A percentile compares a stretch with the other conserved stretches of the same genome.
Conservation (phyloP, 768 basidiomycete species). For the Gyrodon lividus region DNA sequence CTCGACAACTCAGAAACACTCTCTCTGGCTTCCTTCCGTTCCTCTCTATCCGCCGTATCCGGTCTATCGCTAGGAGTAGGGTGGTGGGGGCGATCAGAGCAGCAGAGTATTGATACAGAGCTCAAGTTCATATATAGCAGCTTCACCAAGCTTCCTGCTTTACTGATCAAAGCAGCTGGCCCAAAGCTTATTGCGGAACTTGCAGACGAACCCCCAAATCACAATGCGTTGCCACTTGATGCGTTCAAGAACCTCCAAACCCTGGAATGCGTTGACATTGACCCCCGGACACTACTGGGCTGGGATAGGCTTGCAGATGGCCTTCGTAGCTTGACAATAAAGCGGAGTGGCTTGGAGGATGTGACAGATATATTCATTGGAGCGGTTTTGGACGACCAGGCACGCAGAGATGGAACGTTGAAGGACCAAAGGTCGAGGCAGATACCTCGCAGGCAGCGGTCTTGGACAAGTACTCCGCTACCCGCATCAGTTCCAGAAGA, state of each 20-base stretch:
- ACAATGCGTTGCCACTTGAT: slow-evolving; percentile 78
- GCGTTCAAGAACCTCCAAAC: slow-evolving; percentile 82
- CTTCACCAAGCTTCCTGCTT: slow-evolving; percentile 86
- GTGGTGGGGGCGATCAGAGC: slow-evolving; percentile 69
- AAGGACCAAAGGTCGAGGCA: slow-evolving; percentile 46
- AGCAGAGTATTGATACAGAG: slow-evolving; percentile 62
- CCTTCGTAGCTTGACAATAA: slow-evolving; percentile 71
- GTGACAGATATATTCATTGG: slow-evolving; percentile 73
- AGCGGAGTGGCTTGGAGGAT: slow-evolving; percentile 79
- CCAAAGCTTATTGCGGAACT: slow-evolving; percentile 68
- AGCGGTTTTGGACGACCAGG: slow-evolving; percentile 74
- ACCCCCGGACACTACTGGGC: slow-evolving; percentile 77
- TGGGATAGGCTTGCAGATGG: slow-evolving; percentile 79
- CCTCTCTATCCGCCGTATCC: slow-evolving; percentile 75
- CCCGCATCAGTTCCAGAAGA: slow-evolving; percentile 61
- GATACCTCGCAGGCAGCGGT: slow-evolving; percentile 44
- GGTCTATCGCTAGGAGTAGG: slow-evolving; percentile 66
- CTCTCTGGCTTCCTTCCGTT: slow-evolving; percentile 72
- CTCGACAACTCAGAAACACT: slow-evolving; percentile 70
- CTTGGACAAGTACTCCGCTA: slow-evolving; percentile 49
- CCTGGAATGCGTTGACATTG: slow-evolving; percentile 75
- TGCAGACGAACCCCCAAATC: slow-evolving; percentile 62
- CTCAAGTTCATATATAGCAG: slow-evolving; percentile 86
- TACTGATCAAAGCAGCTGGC: slow-evolving; percentile 63
- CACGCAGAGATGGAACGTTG: slow-evolving; percentile 55